These are phyloP conservation scores for Plenodomus tracheiphilus DNA, from an alignment of 2,329 filamentous ascomycete species.

Conservation along the genomic window DNA sequence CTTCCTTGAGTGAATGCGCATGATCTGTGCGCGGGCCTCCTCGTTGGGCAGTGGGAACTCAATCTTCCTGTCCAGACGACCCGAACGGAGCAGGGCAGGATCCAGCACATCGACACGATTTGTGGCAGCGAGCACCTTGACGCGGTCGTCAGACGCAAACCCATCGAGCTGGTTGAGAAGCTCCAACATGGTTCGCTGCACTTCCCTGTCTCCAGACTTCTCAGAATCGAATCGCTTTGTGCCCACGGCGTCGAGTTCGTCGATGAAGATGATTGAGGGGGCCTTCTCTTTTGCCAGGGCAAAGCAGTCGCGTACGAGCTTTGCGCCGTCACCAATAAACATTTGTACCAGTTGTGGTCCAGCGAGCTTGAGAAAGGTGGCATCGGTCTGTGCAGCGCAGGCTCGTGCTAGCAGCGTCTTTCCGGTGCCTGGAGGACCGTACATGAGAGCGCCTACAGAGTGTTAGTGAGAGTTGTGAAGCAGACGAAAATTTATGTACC, in stretches of 20 bases:
- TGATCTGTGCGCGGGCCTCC: conserved; percentile 93
- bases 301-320: conserved; percentile 96
- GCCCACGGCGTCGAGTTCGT: conserved; percentile 96
- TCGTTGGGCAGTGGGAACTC: conserved; percentile 98
- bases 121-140: conserved; percentile 93
- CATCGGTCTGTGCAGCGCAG: conserved; percentile 96
- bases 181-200: conserved; percentile 98
- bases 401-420: conserved; percentile 93
- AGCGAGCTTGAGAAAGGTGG: conserved; percentile 97
- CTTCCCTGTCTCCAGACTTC: conserved; percentile 96
- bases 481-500: conserved; percentile 60
- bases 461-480: conserved; percentile 8
- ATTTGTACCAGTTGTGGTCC: conserved; percentile 98
- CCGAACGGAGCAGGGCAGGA: conserved; percentile 86
- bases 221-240: conserved; percentile 99
- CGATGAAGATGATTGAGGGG: conserved; percentile 98
- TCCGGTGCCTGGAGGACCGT: conserved; percentile 87
- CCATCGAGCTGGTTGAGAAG: conserved; percentile 97
- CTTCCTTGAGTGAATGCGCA: conserved; percentile 96
- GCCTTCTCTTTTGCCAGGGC: conserved; percentile 98
- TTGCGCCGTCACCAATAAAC: conserved; percentile 99
- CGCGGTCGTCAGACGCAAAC: conserved; percentile 93
- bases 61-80: conserved; percentile 93
- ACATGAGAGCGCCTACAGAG: conserved; percentile 82
- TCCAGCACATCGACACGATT: conserved; percentile 95